These are phyloP conservation scores for Ulmus americana DNA, from an alignment of 331 rosid species.

Conservation along the genomic window DNA sequence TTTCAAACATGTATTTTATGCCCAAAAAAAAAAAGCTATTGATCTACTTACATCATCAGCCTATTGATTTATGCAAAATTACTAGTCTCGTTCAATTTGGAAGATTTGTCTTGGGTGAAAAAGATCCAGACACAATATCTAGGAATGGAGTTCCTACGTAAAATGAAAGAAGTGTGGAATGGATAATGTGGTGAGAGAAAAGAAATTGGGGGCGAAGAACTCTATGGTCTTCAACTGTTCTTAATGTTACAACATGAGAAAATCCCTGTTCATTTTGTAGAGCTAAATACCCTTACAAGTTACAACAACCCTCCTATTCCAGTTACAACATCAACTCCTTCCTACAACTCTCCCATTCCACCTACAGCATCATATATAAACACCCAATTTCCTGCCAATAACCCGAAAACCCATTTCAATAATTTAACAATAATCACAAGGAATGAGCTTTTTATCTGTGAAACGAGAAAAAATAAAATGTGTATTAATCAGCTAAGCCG, in stretches of 20 bases:
- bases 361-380: slow-evolving; percentile 37
- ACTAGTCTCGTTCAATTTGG: not conserved
- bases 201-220: too few species aligned
- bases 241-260: slow-evolving; percentile 59
- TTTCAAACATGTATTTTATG: too few species aligned
- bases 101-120: not conserved
- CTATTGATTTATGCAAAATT: not conserved
- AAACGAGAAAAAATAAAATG: not conserved
- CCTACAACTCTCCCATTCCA: slow-evolving; percentile 31
- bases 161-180: too few species aligned
- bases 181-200: slow-evolving; percentile 1
- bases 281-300: slow-evolving; percentile 7
- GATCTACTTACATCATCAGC: too few species aligned
- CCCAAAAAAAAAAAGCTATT: too few species aligned
- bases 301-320: slow-evolving; percentile 21
- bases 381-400: slow-evolving; percentile 13
- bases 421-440: slow-evolving; percentile 27
- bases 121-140: not conserved
- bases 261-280: not conserved
- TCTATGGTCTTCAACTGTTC: slow-evolving; percentile 34
- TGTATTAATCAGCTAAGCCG: slow-evolving; percentile 37
- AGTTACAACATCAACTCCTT: slow-evolving; percentile 23
- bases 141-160: too few species aligned
- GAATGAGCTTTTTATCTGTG: slow-evolving; percentile 16
- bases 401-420: slow-evolving; percentile 1